Conservation (phyloP, 1,284 basidiomycete species). For the Mrakiaceae sp. region DNA sequence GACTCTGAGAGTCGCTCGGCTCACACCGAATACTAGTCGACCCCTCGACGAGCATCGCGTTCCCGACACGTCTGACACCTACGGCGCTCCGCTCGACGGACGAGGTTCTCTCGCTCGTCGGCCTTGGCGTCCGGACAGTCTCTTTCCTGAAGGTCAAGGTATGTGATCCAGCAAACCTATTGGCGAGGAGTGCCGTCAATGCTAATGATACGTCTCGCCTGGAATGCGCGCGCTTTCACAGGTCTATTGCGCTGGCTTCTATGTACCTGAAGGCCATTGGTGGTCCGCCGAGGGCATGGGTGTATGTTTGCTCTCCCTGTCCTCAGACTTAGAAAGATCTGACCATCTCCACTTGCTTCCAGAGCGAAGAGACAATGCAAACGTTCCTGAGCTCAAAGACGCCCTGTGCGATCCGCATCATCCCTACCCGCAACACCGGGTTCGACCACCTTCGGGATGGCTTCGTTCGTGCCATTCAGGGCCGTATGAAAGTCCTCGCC, state of each 20-base stretch:
- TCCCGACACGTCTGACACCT: slow-evolving; percentile 26
- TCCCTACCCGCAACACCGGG: slow-evolving; percentile 42
- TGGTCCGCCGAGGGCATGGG: slow-evolving; percentile 15
- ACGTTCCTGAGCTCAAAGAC: not conserved
- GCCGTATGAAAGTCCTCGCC: slow-evolving; percentile 36
- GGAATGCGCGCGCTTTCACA: no score
- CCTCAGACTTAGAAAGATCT: no score
- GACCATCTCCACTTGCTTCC: no score
- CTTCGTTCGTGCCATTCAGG: slow-evolving; percentile 39
- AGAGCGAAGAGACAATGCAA: slow-evolving; percentile 1
- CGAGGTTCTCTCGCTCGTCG: slow-evolving; percentile 35
- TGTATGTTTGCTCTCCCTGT: not conserved
- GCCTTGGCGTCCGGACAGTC: slow-evolving; percentile 43
- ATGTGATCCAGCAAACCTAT: no score
- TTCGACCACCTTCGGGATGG: slow-evolving; percentile 44
- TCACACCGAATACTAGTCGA: slow-evolving; percentile 20
- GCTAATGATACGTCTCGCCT: no score
- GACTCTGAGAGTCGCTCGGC: no score
- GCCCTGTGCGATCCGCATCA: slow-evolving; percentile 2
- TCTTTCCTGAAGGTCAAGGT: slow-evolving; percentile 39
- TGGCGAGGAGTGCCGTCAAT: no score
- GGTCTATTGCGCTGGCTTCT: slow-evolving; percentile 43
- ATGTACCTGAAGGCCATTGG: slow-evolving; percentile 20
- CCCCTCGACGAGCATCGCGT: slow-evolving; percentile 30
- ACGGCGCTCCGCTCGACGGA: slow-evolving; percentile 17